Evolutionary conservation across 2,329 filamentous ascomycete species (phyloP), one percentile per base, ranked within the genome.

Genomic region (Lachnellula subtilissima): DNA sequence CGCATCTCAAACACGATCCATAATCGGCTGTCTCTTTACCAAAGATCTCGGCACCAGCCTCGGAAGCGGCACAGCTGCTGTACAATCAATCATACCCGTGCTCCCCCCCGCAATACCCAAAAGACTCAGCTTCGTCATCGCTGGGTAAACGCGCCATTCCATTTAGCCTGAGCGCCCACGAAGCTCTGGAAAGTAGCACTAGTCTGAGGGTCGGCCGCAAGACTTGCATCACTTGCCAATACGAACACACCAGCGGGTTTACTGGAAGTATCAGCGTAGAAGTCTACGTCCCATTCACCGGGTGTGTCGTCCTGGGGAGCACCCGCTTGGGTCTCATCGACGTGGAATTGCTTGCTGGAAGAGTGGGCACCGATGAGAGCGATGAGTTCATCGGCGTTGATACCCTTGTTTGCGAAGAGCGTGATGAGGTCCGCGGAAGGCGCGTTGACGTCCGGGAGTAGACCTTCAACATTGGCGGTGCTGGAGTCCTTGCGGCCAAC

Each of bases 161-260:
- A 73, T 55, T 69, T 67, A 9, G 64, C 69, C 50, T 67, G 64
- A 47, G 68, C 67, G 19, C 64, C 62, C 0, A 73, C 68, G 32
- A 74, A 72, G 6, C 65, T 67, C 53, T 63, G 62, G 56, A 73
- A 72, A 54, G 69, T 66, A 48, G 69, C 67, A 0, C 71, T 71
- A 0, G 71, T 87, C 5, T 96, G 74, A 69, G 95, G 88, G 71
- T 97, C 92, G 1, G 86, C 91, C 70, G 96, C 94, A 48, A 97
- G 75, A 65, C 97, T 92, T 78, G 96, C 85, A 67, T 96, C 89
- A 0, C 90, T 91, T 56, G 91, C 89, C 63, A 97, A 97, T 0
- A 97, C 92, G 19, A 96, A 70, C 0, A 70, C 69, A 7, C 66
- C 65, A 0, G 59, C 52, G n/a, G 69, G 64, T 4, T 55, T 42